A percentile compares a stretch with the other conserved stretches of the same genome.
Evolutionary conservation across 352 stramenopile genomes (phyloP).

Genomic region (Thraustochytrium striatum): DNA sequence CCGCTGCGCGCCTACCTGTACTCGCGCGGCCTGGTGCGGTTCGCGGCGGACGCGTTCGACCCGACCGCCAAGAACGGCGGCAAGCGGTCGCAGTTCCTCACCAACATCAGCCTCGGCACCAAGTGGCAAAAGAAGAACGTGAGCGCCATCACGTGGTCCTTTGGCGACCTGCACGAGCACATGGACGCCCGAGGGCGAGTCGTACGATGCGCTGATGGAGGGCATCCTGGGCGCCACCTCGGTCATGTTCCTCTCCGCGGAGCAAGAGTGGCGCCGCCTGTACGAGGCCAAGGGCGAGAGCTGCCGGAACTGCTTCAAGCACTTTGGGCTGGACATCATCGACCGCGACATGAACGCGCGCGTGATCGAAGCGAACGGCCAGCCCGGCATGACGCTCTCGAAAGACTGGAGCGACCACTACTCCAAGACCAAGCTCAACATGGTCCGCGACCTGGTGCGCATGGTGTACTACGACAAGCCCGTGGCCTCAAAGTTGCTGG

Average conservation of each 20-base stretch:
- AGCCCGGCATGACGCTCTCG: conserved; percentile 1
- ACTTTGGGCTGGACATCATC: conserved; percentile 19
- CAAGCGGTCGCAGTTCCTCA: background rate
- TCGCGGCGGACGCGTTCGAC: conserved; percentile 75
- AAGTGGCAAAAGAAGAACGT: background rate
- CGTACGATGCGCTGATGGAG: background rate
- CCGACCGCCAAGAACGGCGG: background rate
- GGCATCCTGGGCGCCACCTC: background rate
- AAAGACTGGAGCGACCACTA: conserved; percentile 4
- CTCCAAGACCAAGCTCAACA: conserved; percentile 6
- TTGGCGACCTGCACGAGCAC: background rate
- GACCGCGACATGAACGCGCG: background rate
- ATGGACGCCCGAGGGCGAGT: background rate
- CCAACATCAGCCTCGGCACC: conserved; percentile 13
- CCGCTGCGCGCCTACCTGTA: conserved; percentile 81
- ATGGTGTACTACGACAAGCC: background rate
- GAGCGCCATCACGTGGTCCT: conserved; percentile 23
- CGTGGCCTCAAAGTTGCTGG: background rate
- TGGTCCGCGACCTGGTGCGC: background rate
- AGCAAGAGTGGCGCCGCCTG: background rate
- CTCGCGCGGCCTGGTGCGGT: conserved; percentile 77
- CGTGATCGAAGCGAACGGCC: conserved; percentile 30
- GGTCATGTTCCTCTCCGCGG: background rate
- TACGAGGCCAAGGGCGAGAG: background rate
- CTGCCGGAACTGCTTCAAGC: conserved; percentile 15